A percentile compares a stretch with the other conserved stretches of the same genome.
These are phyloP conservation scores for Albatrellus sp. DNA, from an alignment of 1,284 basidiomycete species.

Conservation along the genomic window DNA sequence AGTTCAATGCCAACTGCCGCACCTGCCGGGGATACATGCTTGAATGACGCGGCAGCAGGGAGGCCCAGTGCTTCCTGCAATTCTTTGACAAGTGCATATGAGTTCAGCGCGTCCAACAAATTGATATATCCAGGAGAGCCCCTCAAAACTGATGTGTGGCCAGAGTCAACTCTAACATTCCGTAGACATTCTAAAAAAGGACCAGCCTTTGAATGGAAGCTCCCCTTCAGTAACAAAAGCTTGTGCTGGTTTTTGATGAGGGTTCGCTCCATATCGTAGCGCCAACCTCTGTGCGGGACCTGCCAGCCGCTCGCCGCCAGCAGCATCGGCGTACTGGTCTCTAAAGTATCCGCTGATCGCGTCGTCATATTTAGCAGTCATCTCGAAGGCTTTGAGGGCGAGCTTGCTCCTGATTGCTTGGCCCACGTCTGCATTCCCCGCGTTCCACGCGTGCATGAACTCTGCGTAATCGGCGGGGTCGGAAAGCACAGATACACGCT, in stretches of 20 bases:
- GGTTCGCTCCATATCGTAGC: constrained; percentile 94
- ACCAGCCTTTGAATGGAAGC: constrained; percentile 85
- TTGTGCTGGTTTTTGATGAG: constrained; percentile 97
- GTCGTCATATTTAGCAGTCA: constrained; percentile 90
- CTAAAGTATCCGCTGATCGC: constrained; percentile 97
- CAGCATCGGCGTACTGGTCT: constrained; percentile 85
- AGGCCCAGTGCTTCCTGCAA: constrained; percentile 77
- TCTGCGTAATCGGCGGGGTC: constrained; percentile 88
- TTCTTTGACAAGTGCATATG: constrained; percentile 93
- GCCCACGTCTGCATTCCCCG: constrained; percentile 56
- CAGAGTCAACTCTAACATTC: background rate
- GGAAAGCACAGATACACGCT: constrained; percentile 83
- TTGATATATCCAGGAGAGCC: constrained; percentile 99
- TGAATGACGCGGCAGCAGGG: constrained; percentile 97
- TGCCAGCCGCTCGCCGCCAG: constrained; percentile 40
- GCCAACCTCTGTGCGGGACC: constrained; percentile 74
- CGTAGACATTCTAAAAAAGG: background rate
- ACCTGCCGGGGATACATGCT: constrained; percentile 97
- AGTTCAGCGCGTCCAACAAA: constrained; percentile 95
- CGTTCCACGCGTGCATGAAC: constrained; percentile 71
- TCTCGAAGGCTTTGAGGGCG: constrained; percentile 96
- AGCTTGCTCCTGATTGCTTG: constrained; percentile 66
- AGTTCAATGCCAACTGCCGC: constrained; percentile 87
- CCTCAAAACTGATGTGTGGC: constrained; percentile 52
- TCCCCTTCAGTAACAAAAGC: constrained; percentile 86